A percentile compares a stretch with the other conserved stretches of the same genome.
phyloP scores from a whole-genome alignment of 176 grass and related monocot species.

The Phragmites australis region DNA sequence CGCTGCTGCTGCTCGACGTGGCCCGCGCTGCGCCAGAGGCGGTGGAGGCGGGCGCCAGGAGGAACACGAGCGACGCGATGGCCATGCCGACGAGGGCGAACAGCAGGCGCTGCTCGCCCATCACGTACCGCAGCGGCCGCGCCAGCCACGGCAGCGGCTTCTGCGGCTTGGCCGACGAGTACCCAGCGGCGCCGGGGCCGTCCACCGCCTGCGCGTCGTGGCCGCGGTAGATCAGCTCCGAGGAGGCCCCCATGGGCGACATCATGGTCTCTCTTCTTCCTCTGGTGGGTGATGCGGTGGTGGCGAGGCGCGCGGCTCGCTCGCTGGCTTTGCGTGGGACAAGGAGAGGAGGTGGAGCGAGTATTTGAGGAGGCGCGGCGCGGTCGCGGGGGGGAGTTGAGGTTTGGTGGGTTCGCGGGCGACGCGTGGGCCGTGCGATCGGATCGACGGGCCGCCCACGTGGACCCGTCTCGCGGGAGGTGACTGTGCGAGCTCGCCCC shows the following conservation, averaged over 20 bases:
- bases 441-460: constrained; percentile 36
- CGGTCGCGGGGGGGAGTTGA: neutral
- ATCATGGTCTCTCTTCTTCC: constrained; percentile 21
- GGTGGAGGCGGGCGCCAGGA: constrained; percentile 23
- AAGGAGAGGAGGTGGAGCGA: neutral
- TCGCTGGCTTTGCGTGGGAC: neutral
- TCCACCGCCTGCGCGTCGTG: constrained; percentile 38
- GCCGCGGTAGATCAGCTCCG: constrained; percentile 63
- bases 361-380: constrained; percentile 51
- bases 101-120: constrained; percentile 63
- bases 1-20: neutral
- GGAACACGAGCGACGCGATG: constrained; percentile 46
- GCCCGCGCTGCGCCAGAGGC: neutral
- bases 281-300: neutral
- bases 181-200: neutral
- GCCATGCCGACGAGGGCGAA: constrained; percentile 70
- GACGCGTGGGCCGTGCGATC: constrained; percentile 22
- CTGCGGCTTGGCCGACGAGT: constrained; percentile 49
- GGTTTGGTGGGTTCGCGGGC: constrained; percentile 22
- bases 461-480: neutral
- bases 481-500: neutral
- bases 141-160: constrained; percentile 28
- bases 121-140: constrained; percentile 48
- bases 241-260: neutral
- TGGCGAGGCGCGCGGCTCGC: neutral